A percentile compares a stretch with the other conserved stretches of the same genome.
Conservation (phyloP, 1,139 yeast genomes). For the Blastobotrys arbuscula region DNA sequence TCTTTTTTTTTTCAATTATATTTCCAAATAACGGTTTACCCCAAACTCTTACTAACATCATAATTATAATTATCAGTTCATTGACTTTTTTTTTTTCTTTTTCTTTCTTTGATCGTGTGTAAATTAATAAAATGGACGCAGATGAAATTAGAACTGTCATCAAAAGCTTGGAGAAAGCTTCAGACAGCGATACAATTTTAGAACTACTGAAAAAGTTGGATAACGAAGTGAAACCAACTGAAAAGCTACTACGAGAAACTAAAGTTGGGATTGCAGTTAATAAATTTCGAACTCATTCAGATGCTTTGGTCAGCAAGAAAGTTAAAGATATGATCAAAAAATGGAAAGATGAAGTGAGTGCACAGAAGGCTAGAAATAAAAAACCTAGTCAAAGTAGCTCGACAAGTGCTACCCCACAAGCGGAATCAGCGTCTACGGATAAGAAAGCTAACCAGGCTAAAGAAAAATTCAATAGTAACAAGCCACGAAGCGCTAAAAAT, state of each 20-base stretch:
- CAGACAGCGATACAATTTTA: slow-evolving; percentile 59
- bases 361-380: slow-evolving; percentile 48
- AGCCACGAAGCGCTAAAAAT: slow-evolving; percentile 63
- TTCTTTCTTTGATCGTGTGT: not conserved
- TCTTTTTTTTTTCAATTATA: not conserved
- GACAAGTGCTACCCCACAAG: slow-evolving; percentile 27
- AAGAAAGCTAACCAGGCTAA: not conserved
- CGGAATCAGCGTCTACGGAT: slow-evolving; percentile 13
- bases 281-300: slow-evolving; percentile 67
- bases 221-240: slow-evolving; percentile 77
- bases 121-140: slow-evolving; percentile 39
- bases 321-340: slow-evolving; percentile 77
- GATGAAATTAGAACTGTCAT: slow-evolving; percentile 70
- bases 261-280: slow-evolving; percentile 97
- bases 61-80: not conserved
- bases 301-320: slow-evolving; percentile 57
- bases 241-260: slow-evolving; percentile 80
- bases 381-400: slow-evolving; percentile 11
- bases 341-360: slow-evolving; percentile 89
- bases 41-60: not conserved
- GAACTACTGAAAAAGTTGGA: slow-evolving; percentile 63
- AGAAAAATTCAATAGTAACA: slow-evolving; percentile 26
- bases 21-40: not conserved
- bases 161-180: slow-evolving; percentile 65
- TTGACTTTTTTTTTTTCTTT: not conserved